Evolutionary conservation across 768 basidiomycete genomes (phyloP), one percentile per base, ranked within the genome.

Genomic region (Tephrocybe sp.): DNA sequence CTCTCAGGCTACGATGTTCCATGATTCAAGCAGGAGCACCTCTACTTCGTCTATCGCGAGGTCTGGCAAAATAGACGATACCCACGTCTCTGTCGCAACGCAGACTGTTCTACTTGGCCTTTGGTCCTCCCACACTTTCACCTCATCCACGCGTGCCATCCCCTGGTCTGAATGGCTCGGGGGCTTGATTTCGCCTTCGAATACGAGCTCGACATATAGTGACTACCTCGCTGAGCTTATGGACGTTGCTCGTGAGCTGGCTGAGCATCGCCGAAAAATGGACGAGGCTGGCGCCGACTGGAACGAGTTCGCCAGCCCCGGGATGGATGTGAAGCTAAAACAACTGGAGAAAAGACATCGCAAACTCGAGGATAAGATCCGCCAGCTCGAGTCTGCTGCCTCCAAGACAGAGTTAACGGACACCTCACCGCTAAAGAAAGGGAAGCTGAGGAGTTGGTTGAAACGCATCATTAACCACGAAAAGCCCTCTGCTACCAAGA

Each of bases 371-470:
- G 70, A 69, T 11, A 68, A 68, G 46, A 58, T 71, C 22, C 58
- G 55, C 33, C 68, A 68, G 30, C 44, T 66, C 10, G 63, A 66
- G 36, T 26, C 47, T 32, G 32, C 43, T 19, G 64, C 63, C 17
- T 55, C 47, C 19, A 62, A 64, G 39, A 36, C 48, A 12, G 60
- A 59, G 34, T 61, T 69, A 40, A 68, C 64, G 47, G 63, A 64
- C 20, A 5, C 47, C 30, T 51, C 59, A 12, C 33, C 60, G 30
- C 67, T 69, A 13, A 73, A 76, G 12, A 68, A 78, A 4, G 73
- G 77, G 40, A 79, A 73, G 55, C 62, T 87, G 39, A 84, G 80
- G 56, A 73, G 78, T 4, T 87, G 86, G 86, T 66, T 83, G 60
- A 82, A 76, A 66, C 80, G 78, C 55, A 84, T 84, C 54, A 71